Percentiles rank a stretch among this genome's conserved stretches.
phyloP scores from a whole-genome alignment of 2,329 filamentous ascomycete species.

The Colletotrichum eremochloae region DNA sequence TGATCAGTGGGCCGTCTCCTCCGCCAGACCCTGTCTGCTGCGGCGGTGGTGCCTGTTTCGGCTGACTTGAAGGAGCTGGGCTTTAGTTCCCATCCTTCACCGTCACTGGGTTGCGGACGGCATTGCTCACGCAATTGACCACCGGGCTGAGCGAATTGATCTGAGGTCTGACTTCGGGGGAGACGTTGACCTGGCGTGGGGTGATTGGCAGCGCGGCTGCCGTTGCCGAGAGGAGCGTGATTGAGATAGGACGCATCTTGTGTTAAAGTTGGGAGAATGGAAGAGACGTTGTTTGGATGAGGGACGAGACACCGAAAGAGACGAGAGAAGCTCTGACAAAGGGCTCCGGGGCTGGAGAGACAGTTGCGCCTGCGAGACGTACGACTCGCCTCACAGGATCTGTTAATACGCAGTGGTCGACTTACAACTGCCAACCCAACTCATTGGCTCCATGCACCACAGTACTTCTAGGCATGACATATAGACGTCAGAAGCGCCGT shows the following conservation, averaged over 20 bases:
- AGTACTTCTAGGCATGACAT: background rate
- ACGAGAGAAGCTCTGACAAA: background rate
- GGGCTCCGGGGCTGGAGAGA: background rate
- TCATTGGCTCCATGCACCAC: background rate
- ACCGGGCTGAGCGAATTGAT: background rate
- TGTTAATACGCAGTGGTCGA: background rate
- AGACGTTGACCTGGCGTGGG: background rate
- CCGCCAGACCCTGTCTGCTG: background rate
- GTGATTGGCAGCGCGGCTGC: background rate
- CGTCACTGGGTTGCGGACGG: conserved; percentile 5
- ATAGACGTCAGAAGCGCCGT: background rate
- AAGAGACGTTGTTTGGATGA: background rate
- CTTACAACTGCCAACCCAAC: background rate
- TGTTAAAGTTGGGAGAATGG: background rate
- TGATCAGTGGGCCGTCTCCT: background rate
- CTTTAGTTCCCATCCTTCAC: background rate
- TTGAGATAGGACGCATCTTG: background rate
- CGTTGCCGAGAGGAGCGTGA: background rate
- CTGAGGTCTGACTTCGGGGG: background rate
- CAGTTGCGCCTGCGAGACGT: background rate
- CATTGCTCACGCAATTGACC: conserved; percentile 1
- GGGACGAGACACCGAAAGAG: background rate
- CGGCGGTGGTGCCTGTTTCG: background rate
- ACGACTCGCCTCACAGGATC: background rate
- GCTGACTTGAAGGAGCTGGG: background rate